These are phyloP conservation scores for Chlamydomonas incerta DNA, from an alignment of 139 green algal genomes.

Conservation along the genomic window DNA sequence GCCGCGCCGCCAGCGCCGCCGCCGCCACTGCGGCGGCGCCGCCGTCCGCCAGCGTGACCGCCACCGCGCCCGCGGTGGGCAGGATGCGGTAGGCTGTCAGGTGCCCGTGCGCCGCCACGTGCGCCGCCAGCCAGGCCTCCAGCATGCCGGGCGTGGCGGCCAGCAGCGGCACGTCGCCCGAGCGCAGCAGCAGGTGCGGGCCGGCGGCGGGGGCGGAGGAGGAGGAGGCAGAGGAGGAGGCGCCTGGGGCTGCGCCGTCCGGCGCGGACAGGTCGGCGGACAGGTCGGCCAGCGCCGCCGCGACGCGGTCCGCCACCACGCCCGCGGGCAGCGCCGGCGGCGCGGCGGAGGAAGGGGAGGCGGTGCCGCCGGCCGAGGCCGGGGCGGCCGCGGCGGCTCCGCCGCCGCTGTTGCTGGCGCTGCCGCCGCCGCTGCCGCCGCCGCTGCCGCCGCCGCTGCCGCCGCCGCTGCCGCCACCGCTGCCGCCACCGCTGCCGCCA, in stretches of 20 bases:
- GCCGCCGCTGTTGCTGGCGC: neutral
- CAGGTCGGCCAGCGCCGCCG: neutral
- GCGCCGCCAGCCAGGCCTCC: conserved; percentile 36
- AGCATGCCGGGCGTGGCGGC: conserved; percentile 33
- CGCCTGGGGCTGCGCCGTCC: neutral
- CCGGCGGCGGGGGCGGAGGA: neutral
- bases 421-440: neutral
- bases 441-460: no score
- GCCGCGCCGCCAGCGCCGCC: neutral
- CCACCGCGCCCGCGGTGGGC: neutral
- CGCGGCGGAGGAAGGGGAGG: neutral
- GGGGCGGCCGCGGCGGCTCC: neutral
- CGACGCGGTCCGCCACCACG: neutral
- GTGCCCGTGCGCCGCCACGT: conserved; percentile 17
- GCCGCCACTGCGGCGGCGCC: neutral
- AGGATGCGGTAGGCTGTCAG: conserved; percentile 35
- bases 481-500: neutral
- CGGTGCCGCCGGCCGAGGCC: neutral
- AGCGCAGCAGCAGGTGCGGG: conserved; percentile 29
- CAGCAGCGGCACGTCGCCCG: conserved; percentile 34
- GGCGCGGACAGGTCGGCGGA: neutral
- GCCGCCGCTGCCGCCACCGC: neutral
- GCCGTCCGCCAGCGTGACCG: conserved; percentile 9
- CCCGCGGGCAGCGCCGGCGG: neutral
- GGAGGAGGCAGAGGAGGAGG: neutral